Evolutionary conservation across 164 flowering plant species (phyloP), one percentile per base, ranked within the genome.

Genomic region (Echeveria elegans): DNA sequence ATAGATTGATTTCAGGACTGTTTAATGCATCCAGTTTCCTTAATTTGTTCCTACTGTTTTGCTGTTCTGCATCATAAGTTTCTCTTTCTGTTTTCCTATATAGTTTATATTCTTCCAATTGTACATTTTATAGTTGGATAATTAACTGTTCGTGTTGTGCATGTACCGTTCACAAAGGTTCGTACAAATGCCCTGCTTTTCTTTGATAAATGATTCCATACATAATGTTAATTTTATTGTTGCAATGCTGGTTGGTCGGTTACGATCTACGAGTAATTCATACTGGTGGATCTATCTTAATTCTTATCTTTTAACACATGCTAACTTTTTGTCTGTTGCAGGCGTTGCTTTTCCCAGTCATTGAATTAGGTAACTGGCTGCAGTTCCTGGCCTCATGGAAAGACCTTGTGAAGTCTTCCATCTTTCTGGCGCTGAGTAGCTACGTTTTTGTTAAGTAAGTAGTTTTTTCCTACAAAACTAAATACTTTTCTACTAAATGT

Each of bases 321-420:
- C n/a, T 56, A 26, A 28, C 16, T 56, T 11, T 11, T 28, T 29
- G 61, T 26, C 32, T 56, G 28, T 19, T 68, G 63, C 67, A 92
- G 98, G 98, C 85, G 69, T 70, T 92, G 60, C 81, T 92, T 61
- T 83, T 86, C 58, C 98, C 95, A 16, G 53, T 85, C 19, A 72
- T 82, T 65, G 77, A 77, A 74, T 48, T 69, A 29, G 77, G 70
- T 66, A 71, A 50, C 68, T 71, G 77, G 66, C 69, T 88, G 66
- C 84, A 82, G 24, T 61, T 34, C 70, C 72, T 87, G 80, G 87
- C 88, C 21, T 87, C 88, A 47, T 92, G 98, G 98, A 81, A 83
- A 66, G 84, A 84, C 59, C 84, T 88, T 67, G 70, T 73, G 6
- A 88, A 80, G 64, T 92, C 98, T 50, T 61, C 77, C 8, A 64